Base-by-base conservation (phyloP, 208 protist species). In the Leishmania amazonensis region DNA sequence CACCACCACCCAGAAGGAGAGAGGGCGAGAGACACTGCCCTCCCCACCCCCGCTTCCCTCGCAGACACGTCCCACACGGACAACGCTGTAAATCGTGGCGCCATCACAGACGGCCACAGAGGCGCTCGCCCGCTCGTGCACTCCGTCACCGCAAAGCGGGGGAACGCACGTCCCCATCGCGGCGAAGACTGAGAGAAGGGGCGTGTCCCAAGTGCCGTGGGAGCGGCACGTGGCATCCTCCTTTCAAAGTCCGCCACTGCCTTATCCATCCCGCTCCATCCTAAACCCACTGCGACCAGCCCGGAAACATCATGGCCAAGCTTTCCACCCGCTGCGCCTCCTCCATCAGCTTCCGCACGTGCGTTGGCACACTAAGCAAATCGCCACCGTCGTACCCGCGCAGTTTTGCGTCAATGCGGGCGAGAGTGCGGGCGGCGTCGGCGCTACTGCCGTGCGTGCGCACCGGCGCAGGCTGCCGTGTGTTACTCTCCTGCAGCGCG, bases 391-490 rank as follows among this genome's bases (percentile, higher is more conserved):
- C 90, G 81, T 93, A 90, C 58, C 95, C 93, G 21, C 82, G 75
- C 71, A 99, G 90, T 85, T 99, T 99, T 60, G 96, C 91, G 1
- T 88, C 85, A 24, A 98, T 91, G 42, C 91, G 86, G 1, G 92
- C 83, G 6, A 99, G 76, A 1, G 95, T 93, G 51, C 92, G 90
- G 47, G 94, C 85, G 0, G 96, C 96, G 71, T 98, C 95, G 0
- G 87, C 89, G 35, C 75, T 85, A 31, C 76, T 91, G 76, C 80
- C 79, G 40, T 72, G 80, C 58, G 58, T 79, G 11, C 86, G 85
- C 70, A 78, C 54, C 28, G 86, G 70, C 53, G 79, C 47, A 65
- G 45, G 73, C 81, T 80, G 86, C 62, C 53, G 78, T 79, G 76
- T 45, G 45, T 78, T 65, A 24, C 81, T 47, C 13, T 75, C 24